Evolutionary conservation across 1,139 yeast genomes (phyloP).

Genomic region (Pichia sp.): DNA sequence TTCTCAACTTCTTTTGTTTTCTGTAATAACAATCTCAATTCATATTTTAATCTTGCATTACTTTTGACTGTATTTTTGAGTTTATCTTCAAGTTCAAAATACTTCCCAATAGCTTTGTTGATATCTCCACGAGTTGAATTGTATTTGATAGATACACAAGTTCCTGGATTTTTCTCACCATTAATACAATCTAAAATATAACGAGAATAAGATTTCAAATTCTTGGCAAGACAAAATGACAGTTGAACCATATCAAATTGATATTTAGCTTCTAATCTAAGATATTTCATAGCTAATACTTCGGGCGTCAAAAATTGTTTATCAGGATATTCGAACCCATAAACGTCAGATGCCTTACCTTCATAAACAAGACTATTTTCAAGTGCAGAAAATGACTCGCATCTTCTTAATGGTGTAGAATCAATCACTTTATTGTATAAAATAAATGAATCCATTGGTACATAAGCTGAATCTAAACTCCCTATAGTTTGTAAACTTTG

Average conservation of each 20-base stretch:
- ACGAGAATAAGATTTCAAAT: conserved; percentile 11
- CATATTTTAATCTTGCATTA: conserved; percentile 75
- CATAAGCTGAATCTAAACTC: conserved; percentile 3
- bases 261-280: conserved; percentile 19
- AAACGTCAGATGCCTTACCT: conserved; percentile 12
- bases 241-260: conserved; percentile 20
- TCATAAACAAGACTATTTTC: conserved; percentile 17
- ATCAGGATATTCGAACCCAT: conserved; percentile 9
- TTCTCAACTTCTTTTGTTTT: conserved; percentile 81
- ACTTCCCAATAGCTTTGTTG: conserved; percentile 20
- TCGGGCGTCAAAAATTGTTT: conserved; percentile 21
- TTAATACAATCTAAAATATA: conserved; percentile 3
- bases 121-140: conserved; percentile 18
- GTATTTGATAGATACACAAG: conserved; percentile 14
- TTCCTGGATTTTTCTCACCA: conserved; percentile 2
- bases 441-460: background rate
- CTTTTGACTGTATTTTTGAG: conserved; percentile 60
- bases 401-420: conserved; percentile 15
- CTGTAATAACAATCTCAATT: conserved; percentile 62
- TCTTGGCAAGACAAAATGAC: conserved; percentile 9
- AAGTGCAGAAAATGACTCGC: conserved; percentile 25
- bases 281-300: conserved; percentile 26
- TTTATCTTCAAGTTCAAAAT: conserved; percentile 34
- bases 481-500: conserved; percentile 5
- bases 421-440: conserved; percentile 1